These are phyloP conservation scores for Wickerhamiella galacta DNA, from an alignment of 805 yeast species.

Conservation along the genomic window DNA sequence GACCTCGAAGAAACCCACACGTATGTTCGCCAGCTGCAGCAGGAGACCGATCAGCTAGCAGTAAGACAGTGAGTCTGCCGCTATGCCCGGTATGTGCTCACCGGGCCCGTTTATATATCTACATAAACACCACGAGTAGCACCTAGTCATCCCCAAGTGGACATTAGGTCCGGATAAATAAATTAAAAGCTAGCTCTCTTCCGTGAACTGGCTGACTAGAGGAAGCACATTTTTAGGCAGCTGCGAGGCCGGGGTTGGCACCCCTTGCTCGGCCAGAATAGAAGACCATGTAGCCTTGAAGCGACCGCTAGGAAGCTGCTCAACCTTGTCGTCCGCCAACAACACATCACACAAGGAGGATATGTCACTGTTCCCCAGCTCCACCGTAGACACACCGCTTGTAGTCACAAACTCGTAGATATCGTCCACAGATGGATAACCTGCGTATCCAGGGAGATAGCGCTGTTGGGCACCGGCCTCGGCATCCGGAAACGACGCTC, in stretches of 20 bases:
- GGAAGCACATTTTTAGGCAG: neutral
- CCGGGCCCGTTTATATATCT: neutral
- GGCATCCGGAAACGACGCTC: constrained; percentile 47
- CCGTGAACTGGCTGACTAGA: neutral
- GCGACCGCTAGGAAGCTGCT: constrained; percentile 38
- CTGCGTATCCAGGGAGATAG: constrained; percentile 41
- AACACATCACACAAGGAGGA: constrained; percentile 75
- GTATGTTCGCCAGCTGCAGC: constrained; percentile 22
- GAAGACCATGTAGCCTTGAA: constrained; percentile 72
- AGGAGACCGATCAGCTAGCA: constrained; percentile 16
- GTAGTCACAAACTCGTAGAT: constrained; percentile 57
- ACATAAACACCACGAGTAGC: neutral
- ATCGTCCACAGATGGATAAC: constrained; percentile 53
- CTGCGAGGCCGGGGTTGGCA: neutral
- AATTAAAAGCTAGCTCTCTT: neutral
- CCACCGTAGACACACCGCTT: constrained; percentile 67
- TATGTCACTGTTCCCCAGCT: constrained; percentile 56
- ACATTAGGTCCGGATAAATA: neutral
- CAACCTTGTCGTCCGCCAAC: constrained; percentile 72
- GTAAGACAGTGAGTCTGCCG: neutral
- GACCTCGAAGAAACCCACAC: constrained; percentile 79
- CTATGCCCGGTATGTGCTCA: no score
- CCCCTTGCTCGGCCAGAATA: constrained; percentile 13
- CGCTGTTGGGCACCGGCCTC: constrained; percentile 26
- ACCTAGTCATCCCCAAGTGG: neutral